These are phyloP conservation scores for Penicillium samsonianum DNA, from an alignment of 495 filamentous ascomycete genomes.

Conservation along the genomic window DNA sequence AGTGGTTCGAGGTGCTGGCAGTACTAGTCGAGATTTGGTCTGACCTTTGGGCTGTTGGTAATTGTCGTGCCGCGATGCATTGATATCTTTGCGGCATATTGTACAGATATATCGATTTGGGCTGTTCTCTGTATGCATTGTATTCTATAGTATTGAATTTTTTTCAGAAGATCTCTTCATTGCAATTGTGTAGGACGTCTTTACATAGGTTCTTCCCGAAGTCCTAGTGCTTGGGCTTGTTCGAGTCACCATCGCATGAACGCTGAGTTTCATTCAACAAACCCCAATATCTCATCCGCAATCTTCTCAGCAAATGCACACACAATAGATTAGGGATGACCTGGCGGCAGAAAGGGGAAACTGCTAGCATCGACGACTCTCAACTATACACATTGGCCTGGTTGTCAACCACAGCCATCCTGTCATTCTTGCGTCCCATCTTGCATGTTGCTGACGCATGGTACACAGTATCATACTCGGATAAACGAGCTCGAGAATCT, in stretches of 20 bases:
- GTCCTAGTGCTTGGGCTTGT: neutral
- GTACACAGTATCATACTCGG: conserved; percentile 43
- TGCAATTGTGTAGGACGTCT: neutral
- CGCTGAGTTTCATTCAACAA: neutral
- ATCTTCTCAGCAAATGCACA: conserved; percentile 61
- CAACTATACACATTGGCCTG: conserved; percentile 47
- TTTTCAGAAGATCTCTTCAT: conserved; percentile 2
- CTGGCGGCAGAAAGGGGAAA: conserved; percentile 54
- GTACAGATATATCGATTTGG: conserved; percentile 44
- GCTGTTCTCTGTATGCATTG: conserved; percentile 37
- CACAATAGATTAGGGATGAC: conserved; percentile 50
- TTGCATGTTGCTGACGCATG: conserved; percentile 52
- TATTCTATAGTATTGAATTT: conserved; percentile 36
- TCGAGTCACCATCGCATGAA: neutral
- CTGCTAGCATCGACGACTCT: conserved; percentile 55
- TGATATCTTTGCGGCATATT: conserved; percentile 29
- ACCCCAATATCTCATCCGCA: conserved; percentile 46
- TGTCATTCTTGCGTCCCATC: conserved; percentile 48
- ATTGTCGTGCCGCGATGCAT: conserved; percentile 21
- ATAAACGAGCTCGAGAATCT: conserved; percentile 47
- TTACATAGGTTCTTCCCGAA: neutral
- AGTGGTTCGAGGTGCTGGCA: conserved; percentile 4
- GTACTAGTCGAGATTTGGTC: conserved; percentile 1
- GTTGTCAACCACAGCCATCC: conserved; percentile 53
- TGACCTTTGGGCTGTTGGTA: conserved; percentile 1